Conservation (phyloP, 768 basidiomycete species). For the Tephrocybe sp. region DNA sequence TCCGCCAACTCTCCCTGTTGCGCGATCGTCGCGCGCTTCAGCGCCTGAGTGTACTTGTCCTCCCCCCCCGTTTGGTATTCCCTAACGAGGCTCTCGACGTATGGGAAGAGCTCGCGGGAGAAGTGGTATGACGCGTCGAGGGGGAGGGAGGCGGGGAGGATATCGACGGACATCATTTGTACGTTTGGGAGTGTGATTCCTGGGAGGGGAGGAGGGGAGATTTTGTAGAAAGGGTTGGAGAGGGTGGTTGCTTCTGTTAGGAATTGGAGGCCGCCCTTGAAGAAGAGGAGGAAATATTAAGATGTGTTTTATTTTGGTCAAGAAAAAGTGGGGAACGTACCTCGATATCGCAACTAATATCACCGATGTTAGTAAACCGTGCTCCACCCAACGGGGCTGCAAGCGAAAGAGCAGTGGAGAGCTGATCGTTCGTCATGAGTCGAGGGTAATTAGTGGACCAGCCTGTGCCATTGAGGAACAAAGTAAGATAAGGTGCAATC, state of each 20-base stretch:
- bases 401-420: constrained; percentile 45
- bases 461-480: constrained; percentile 84
- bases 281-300: background rate
- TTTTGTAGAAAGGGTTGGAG: constrained; percentile 66
- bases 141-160: constrained; percentile 83
- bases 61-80: constrained; percentile 28
- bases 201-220: constrained; percentile 38
- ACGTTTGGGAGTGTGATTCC: constrained; percentile 45
- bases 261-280: constrained; percentile 85
- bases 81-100: constrained; percentile 56
- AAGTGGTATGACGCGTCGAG: constrained; percentile 81
- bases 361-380: constrained; percentile 72
- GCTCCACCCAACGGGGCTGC: constrained; percentile 50
- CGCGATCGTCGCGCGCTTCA: constrained; percentile 75
- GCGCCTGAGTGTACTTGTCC: constrained; percentile 35
- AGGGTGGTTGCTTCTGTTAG: constrained; percentile 75
- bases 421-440: constrained; percentile 67
- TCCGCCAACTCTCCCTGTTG: constrained; percentile 49
- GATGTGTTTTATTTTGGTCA: too few relatives aligned
- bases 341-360: constrained; percentile 88
- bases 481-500: constrained; percentile 83
- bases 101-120: constrained; percentile 61
- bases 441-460: constrained; percentile 81
- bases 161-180: constrained; percentile 88
- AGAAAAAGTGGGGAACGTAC: constrained; percentile 36